These are phyloP conservation scores for Aspergillus sp. DNA, from an alignment of 2,329 filamentous ascomycete genomes.

Conservation along the genomic window DNA sequence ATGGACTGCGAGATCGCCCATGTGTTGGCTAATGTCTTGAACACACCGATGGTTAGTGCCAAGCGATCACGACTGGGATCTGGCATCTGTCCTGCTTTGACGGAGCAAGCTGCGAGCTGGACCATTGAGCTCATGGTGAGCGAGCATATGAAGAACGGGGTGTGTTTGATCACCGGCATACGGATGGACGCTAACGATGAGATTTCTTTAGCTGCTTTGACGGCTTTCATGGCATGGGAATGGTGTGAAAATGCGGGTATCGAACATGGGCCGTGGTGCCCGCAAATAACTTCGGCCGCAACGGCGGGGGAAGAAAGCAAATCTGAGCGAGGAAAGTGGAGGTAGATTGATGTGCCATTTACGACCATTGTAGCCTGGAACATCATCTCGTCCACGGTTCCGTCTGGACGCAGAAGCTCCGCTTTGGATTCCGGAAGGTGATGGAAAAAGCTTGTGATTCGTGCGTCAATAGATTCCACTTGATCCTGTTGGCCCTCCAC, in stretches of 20 bases:
- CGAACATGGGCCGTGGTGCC: slow-evolving; percentile 38
- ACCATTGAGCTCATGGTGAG: slow-evolving; percentile 77
- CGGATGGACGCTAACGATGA: slow-evolving; percentile 67
- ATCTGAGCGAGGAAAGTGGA: slow-evolving; percentile 78
- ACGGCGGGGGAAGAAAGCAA: slow-evolving; percentile 56
- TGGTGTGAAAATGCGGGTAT: slow-evolving; percentile 43
- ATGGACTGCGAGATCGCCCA: slow-evolving; percentile 73
- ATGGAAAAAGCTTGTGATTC: slow-evolving; percentile 72
- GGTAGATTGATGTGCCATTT: slow-evolving; percentile 63
- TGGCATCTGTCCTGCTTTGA: slow-evolving; percentile 56
- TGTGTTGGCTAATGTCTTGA: slow-evolving; percentile 66
- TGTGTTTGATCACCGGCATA: slow-evolving; percentile 66
- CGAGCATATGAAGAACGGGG: slow-evolving; percentile 80
- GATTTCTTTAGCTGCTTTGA: slow-evolving; percentile 75
- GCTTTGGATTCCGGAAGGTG: slow-evolving; percentile 73
- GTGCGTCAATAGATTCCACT: slow-evolving; percentile 59
- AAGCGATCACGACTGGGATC: slow-evolving; percentile 66
- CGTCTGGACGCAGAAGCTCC: slow-evolving; percentile 67
- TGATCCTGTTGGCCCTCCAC: slow-evolving; percentile 50
- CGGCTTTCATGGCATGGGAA: slow-evolving; percentile 73
- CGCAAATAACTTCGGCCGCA: slow-evolving; percentile 50
- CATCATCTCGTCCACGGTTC: slow-evolving; percentile 81
- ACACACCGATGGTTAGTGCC: slow-evolving; percentile 73
- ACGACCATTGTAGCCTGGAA: slow-evolving; percentile 87
- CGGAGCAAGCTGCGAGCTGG: slow-evolving; percentile 75